Evolutionary conservation across 1,284 basidiomycete genomes (phyloP), one percentile per base, ranked within the genome.

Genomic region (Rhizoctonia solani): DNA sequence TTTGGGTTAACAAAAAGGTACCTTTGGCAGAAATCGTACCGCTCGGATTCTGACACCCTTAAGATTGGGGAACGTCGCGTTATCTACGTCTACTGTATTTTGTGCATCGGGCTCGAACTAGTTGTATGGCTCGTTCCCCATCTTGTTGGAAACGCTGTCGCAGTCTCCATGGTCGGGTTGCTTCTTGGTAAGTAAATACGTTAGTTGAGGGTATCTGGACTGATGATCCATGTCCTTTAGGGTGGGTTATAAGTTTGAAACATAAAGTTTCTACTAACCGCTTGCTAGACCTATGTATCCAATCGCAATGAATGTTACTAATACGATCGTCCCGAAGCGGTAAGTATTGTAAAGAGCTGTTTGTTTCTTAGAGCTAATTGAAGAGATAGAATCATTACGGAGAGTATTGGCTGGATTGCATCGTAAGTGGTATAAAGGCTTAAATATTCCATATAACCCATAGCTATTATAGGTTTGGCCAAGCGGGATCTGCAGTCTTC

Each of bases 1-100:
- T 76, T 30, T 72, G 70, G 53, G 70, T 78, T 56, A 77, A 76
- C 55, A 69, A 72, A 44, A 70, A 69, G 52, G 69, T 74, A 47
- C 30, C 55, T 27, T 23, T 42, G 13, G 5, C 25, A 21, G 1
- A 30, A 9, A 44, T 58, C 6, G 3, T 23, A 5, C 9, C 9
- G 37, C 9, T 39, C 41, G 25, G 4, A 39, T 14, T 29, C 21
- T 32, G 16, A 39, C 37, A 39, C 16, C 8, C 8, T 19, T 6
- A 55, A 65, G 59, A 32, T 65, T 44, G 74, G 74, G 32, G 72
- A 74, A 37, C 41, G 68, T 13, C 50, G 63, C 3, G 72, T 72
- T 4, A 58, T 75, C 44, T 74, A 68, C 61, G 6, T 74, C 41
- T 75, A 74, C 65, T 63, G 70, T 29, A 19, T 67, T 19, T 42